phyloP scores from a whole-genome alignment of 495 filamentous ascomycete genomes.

The Podospora pseudocomata region DNA sequence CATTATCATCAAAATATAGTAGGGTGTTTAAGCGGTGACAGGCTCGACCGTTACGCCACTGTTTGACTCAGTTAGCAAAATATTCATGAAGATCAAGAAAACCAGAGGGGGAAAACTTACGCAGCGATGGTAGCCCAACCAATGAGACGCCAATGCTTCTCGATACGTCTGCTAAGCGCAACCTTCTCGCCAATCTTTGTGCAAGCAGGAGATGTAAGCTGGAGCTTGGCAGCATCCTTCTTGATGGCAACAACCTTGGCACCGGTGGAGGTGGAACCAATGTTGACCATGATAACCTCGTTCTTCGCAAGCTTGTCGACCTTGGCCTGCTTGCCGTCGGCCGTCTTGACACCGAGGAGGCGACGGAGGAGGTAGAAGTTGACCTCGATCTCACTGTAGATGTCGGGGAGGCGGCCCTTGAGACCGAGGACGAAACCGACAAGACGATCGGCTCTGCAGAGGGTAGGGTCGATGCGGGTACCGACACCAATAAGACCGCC shows the following conservation, averaged over 20 bases:
- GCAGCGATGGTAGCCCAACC: slow-evolving; percentile 89
- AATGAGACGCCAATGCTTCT: slow-evolving; percentile 98
- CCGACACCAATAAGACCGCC: slow-evolving; percentile 97
- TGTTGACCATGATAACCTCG: slow-evolving; percentile 99
- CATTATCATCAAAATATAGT: slow-evolving; percentile 4
- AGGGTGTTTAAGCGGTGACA: slow-evolving; percentile 25
- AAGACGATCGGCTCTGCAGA: slow-evolving; percentile 96
- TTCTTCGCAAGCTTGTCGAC: slow-evolving; percentile 96
- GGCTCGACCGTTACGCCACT: slow-evolving; percentile 44
- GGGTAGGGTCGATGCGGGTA: slow-evolving; percentile 92
- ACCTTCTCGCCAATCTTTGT: slow-evolving; percentile 97
- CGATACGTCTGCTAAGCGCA: slow-evolving; percentile 89
- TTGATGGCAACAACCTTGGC: slow-evolving; percentile 94
- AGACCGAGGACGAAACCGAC: slow-evolving; percentile 97
- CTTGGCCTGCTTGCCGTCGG: slow-evolving; percentile 98
- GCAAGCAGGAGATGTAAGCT: slow-evolving; percentile 83
- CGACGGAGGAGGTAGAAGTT: slow-evolving; percentile 97
- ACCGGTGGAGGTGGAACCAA: slow-evolving; percentile 92
- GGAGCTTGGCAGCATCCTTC: slow-evolving; percentile 84
- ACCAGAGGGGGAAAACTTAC: slow-evolving; percentile 32
- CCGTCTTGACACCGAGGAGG: slow-evolving; percentile 92
- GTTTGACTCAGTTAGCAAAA: slow-evolving; percentile 11
- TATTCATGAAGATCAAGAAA: slow-evolving; percentile 5
- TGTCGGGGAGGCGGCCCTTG: slow-evolving; percentile 83
- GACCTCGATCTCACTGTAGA: slow-evolving; percentile 96